These are phyloP conservation scores for Lachnellula hyalina DNA, from an alignment of 2,329 filamentous ascomycete genomes.

Conservation along the genomic window DNA sequence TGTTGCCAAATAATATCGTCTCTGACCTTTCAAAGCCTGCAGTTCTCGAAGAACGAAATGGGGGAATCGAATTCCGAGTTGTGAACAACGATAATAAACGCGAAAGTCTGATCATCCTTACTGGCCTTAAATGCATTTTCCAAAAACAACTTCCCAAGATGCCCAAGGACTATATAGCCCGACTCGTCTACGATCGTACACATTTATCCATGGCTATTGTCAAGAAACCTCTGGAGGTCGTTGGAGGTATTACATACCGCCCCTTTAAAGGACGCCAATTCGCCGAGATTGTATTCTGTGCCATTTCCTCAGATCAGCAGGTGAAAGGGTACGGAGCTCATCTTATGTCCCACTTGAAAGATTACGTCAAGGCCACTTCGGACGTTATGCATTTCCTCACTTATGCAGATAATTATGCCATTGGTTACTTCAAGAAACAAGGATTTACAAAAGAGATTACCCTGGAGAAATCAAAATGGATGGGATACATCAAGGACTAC, in stretches of 20 bases:
- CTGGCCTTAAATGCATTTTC: slow-evolving; percentile 94
- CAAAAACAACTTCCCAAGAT: slow-evolving; percentile 98
- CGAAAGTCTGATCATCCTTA: slow-evolving; percentile 89
- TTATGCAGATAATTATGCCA: slow-evolving; percentile 98
- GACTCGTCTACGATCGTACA: slow-evolving; percentile 93
- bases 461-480: slow-evolving; percentile 84
- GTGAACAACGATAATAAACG: slow-evolving; percentile 92
- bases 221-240: slow-evolving; percentile 92
- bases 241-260: slow-evolving; percentile 93
- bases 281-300: slow-evolving; percentile 98
- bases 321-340: slow-evolving; percentile 98
- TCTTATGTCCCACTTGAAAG: slow-evolving; percentile 95
- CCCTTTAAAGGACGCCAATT: slow-evolving; percentile 90
- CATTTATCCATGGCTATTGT: slow-evolving; percentile 96
- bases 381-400: slow-evolving; percentile 98
- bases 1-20: background rate
- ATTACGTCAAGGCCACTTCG: slow-evolving; percentile 96
- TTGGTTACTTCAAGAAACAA: slow-evolving; percentile 98
- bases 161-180: slow-evolving; percentile 98
- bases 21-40: slow-evolving; percentile 55
- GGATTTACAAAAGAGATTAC: slow-evolving; percentile 99
- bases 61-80: slow-evolving; percentile 93
- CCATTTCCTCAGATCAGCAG: slow-evolving; percentile 95
- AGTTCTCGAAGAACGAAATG: slow-evolving; percentile 86
- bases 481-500: slow-evolving; percentile 99